Evolutionary conservation across 2,329 filamentous ascomycete species (phyloP), one percentile per base, ranked within the genome.

Genomic region (Aspergillus sp.): DNA sequence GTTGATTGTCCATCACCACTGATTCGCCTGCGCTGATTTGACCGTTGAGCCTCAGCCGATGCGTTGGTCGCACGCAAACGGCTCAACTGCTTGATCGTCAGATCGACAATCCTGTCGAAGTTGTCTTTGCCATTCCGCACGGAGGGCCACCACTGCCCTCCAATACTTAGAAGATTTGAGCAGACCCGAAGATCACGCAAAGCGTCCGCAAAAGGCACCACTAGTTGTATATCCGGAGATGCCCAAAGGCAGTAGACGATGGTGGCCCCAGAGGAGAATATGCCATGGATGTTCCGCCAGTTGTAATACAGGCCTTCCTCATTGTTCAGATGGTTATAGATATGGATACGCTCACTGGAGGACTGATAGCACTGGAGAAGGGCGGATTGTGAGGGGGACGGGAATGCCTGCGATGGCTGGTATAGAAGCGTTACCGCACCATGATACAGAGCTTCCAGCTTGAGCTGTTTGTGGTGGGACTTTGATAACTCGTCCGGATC

Each of bases 101-200:
- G 50, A 34, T 72, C 69, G 8, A 70, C 66, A 24, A 71, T 64
- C 42, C 59, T 59, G 20, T 68, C 72, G 46, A 75, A 73, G 42
- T 68, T 73, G 3, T 64, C 60, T 37, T 69, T 69, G 2, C 70
- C 70, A 6, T 61, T 70, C 12, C 68, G 71, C 17, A 70, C 71
- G 0, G 71, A 74, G 6, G 73, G 73, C 75, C 75, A 77, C 74
- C 74, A 77, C 52, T 76, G 73, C 4, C 75, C 72, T 3, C 73
- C 74, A 15, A 75, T 67, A n/a, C 70, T 74, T 3, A 77, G 66
- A 3, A 76, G 66, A 41, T 68, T 76, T 0, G 73, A 75, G 42
- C 73, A 76, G 0, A 63, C 68, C 6, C 74, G 66, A 6, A 70
- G 57, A 50, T 69, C 65, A 7, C 63, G 63, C n/a, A 68, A 57